phyloP scores from a whole-genome alignment of 2,329 filamentous ascomycete genomes.

The Pseudogymnoascus sp. region DNA sequence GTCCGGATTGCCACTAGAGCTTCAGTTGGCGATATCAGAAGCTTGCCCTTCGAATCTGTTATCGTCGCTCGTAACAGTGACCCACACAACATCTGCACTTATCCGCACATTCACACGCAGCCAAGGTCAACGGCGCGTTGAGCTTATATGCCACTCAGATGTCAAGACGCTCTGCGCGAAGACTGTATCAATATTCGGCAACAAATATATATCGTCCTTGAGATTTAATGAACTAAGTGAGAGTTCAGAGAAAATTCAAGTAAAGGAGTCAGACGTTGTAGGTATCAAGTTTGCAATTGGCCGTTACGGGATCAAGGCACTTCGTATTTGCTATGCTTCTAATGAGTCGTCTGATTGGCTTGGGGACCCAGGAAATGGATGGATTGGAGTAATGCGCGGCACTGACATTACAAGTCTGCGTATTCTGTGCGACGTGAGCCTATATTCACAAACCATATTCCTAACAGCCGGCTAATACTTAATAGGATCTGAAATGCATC shows the following conservation, averaged over 20 bases:
- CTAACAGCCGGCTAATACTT: neutral
- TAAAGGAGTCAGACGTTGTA: neutral
- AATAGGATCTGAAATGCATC: slow-evolving; percentile 5
- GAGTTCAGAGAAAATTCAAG: neutral
- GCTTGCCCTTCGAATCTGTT: neutral
- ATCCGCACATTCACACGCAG: neutral
- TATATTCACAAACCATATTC: neutral
- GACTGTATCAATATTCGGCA: neutral
- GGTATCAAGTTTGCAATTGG: slow-evolving; percentile 6
- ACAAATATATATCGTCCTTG: slow-evolving; percentile 1
- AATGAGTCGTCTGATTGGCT: slow-evolving; percentile 1
- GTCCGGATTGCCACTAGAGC: neutral
- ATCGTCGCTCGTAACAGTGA: neutral
- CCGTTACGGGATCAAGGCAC: slow-evolving; percentile 4
- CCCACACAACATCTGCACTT: neutral
- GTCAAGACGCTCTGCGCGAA: neutral
- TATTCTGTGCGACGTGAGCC: slow-evolving; percentile 5
- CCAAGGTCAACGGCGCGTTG: neutral
- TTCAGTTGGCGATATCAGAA: slow-evolving; percentile 1
- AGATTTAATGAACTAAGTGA: slow-evolving; percentile 2
- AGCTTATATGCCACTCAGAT: neutral
- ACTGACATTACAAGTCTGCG: neutral
- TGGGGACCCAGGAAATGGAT: neutral
- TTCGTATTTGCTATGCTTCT: neutral
- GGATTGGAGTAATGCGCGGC: slow-evolving; percentile 4